Evolutionary conservation across 1,284 basidiomycete species (phyloP).

Genomic region (Heterobasidion irregulare): DNA sequence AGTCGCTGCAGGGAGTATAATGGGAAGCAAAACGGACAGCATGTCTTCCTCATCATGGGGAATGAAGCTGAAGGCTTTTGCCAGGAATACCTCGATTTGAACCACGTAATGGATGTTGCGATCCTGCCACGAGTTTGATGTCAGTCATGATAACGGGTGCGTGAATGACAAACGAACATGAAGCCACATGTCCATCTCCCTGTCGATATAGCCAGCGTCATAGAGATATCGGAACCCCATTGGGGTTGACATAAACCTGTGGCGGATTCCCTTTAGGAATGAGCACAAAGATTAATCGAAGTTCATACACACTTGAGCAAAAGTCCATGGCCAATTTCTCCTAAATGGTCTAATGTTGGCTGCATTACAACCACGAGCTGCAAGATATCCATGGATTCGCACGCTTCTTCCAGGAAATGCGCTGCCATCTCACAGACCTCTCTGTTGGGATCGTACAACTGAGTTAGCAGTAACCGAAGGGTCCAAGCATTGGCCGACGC

Average conservation of each 20-base stretch:
- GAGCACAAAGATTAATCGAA: no score
- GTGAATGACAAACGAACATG: slow-evolving; percentile 45
- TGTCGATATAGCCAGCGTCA: slow-evolving; percentile 87
- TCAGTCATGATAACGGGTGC: neutral
- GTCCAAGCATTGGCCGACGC: slow-evolving; percentile 74
- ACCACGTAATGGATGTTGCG: slow-evolving; percentile 84
- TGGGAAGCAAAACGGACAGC: slow-evolving; percentile 19
- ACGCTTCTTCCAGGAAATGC: slow-evolving; percentile 83
- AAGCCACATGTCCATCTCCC: slow-evolving; percentile 96
- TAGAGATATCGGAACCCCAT: slow-evolving; percentile 90
- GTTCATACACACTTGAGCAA: slow-evolving; percentile 58
- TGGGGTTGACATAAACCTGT: slow-evolving; percentile 90
- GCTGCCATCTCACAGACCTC: slow-evolving; percentile 91
- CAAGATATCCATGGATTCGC: slow-evolving; percentile 75
- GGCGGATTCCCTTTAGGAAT: neutral
- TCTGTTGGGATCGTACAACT: slow-evolving; percentile 87
- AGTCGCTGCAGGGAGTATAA: neutral
- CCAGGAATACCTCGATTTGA: slow-evolving; percentile 80
- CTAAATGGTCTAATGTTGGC: slow-evolving; percentile 91
- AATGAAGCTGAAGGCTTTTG: slow-evolving; percentile 62
- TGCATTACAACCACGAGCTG: slow-evolving; percentile 92
- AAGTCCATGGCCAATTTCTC: slow-evolving; percentile 85
- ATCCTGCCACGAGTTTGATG: slow-evolving; percentile 39
- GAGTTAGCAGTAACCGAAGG: slow-evolving; percentile 83
- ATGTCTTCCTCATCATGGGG: slow-evolving; percentile 60